Percentiles rank a stretch among this genome's conserved stretches.
These are phyloP conservation scores for Coniochaeta ligniaria DNA, from an alignment of 2,329 filamentous ascomycete species.

Conservation along the genomic window DNA sequence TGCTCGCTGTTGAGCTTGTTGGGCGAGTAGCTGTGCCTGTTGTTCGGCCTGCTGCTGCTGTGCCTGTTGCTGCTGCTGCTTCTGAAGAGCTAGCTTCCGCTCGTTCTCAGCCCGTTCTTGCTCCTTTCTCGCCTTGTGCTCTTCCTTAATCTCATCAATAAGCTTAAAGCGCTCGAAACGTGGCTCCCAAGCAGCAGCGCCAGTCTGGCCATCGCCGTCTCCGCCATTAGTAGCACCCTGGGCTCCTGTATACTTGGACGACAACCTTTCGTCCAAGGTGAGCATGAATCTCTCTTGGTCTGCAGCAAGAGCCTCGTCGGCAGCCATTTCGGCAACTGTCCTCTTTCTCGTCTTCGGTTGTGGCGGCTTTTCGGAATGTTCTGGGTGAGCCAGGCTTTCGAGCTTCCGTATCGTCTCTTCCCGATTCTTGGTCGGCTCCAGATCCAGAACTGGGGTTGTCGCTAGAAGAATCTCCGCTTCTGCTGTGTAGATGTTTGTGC, in stretches of 20 bases:
- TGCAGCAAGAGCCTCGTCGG: slow-evolving; percentile 86
- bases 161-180: slow-evolving; percentile 89
- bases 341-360: slow-evolving; percentile 85
- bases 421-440: slow-evolving; percentile 66
- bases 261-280: slow-evolving; percentile 76
- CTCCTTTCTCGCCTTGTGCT: slow-evolving; percentile 69
- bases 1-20: slow-evolving; percentile 24
- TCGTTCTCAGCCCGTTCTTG: slow-evolving; percentile 64
- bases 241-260: slow-evolving; percentile 49
- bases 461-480: slow-evolving; percentile 70
- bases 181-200: slow-evolving; percentile 69
- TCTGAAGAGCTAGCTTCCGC: slow-evolving; percentile 41
- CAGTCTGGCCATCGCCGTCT: slow-evolving; percentile 68
- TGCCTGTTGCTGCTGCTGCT: slow-evolving; percentile 38
- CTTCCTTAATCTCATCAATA: slow-evolving; percentile 73
- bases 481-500: slow-evolving; percentile 62
- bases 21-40: slow-evolving; percentile 28
- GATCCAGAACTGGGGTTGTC: slow-evolving; percentile 65
- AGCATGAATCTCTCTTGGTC: slow-evolving; percentile 91
- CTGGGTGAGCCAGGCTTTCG: slow-evolving; percentile 65
- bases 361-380: slow-evolving; percentile 70
- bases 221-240: slow-evolving; percentile 51
- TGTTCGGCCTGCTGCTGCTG: slow-evolving; percentile 34
- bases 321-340: slow-evolving; percentile 89
- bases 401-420: slow-evolving; percentile 67